A percentile compares a stretch with the other conserved stretches of the same genome.
These are phyloP conservation scores for Phytopythium montanum DNA, from an alignment of 352 stramenopile genomes.

Conservation along the genomic window DNA sequence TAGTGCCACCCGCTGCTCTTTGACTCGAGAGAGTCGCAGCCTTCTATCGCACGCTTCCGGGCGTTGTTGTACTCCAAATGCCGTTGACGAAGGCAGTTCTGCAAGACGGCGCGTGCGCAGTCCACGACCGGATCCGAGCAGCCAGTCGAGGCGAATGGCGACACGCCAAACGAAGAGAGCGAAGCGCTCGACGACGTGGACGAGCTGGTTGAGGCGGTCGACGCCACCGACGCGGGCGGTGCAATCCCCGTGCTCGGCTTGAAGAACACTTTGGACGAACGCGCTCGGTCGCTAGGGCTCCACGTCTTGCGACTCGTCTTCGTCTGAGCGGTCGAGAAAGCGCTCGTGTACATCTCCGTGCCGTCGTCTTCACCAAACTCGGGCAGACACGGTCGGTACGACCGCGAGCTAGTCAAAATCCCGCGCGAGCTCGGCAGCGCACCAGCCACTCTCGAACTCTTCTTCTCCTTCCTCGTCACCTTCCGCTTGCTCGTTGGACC, in stretches of 20 bases:
- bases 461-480: conserved; percentile 33
- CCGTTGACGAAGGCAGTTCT: conserved; percentile 68
- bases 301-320: neutral
- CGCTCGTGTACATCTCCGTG: conserved; percentile 12
- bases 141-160: conserved; percentile 10
- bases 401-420: neutral
- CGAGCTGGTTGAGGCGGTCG: conserved; percentile 37
- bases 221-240: conserved; percentile 23
- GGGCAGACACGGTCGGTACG: neutral
- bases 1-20: conserved; percentile 30
- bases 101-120: conserved; percentile 58
- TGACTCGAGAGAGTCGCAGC: conserved; percentile 29
- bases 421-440: conserved; percentile 3
- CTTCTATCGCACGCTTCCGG: conserved; percentile 68
- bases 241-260: neutral
- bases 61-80: conserved; percentile 50
- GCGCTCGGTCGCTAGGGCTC: neutral
- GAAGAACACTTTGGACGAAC: neutral
- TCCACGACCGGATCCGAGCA: conserved; percentile 44
- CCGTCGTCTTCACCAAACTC: conserved; percentile 19
- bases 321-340: neutral
- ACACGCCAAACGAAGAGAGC: conserved; percentile 16
- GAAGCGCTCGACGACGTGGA: conserved; percentile 25
- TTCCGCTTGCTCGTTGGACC: conserved; percentile 28
- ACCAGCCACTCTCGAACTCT: conserved; percentile 17